Conservation (phyloP, 176 grass and related monocot species). For the Puya raimondii region DNA sequence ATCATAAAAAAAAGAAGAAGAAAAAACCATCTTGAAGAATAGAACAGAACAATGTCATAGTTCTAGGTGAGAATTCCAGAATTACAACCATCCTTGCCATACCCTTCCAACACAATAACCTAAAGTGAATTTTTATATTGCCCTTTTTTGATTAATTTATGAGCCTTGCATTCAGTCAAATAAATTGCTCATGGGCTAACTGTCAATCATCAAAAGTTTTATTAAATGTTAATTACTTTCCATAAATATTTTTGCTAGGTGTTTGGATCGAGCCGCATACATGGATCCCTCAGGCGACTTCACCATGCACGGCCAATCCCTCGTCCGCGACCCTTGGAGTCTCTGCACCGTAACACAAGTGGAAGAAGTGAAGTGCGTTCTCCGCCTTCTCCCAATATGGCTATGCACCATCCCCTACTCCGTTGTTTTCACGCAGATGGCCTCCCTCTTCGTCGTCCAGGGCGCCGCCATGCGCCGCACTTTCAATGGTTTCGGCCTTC, state of each 20-base stretch:
- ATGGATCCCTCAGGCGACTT: constrained; percentile 4
- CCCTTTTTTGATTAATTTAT: no score
- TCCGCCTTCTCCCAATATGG: constrained; percentile 83
- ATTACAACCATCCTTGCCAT: no score
- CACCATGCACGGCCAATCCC: constrained; percentile 8
- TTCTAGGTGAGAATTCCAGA: no score
- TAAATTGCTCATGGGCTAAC: no score
- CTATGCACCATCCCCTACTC: constrained; percentile 98
- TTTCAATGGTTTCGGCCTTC: constrained; percentile 44
- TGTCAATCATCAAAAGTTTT: no score
- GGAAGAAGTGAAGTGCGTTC: constrained; percentile 82
- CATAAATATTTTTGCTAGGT: constrained; percentile 14
- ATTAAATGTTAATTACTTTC: no score
- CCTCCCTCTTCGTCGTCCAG: constrained; percentile 91
- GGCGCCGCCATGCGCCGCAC: constrained; percentile 70
- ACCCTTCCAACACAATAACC: no score
- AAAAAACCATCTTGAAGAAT: no score
- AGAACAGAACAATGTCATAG: no score
- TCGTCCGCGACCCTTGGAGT: constrained; percentile 43
- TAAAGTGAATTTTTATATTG: no score
- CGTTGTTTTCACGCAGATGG: constrained; percentile 97
- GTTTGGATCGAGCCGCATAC: constrained; percentile 69
- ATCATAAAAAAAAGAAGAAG: no score
- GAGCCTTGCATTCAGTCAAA: no score
- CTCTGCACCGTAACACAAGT: constrained; percentile 88